Percentiles rank a stretch among this genome's conserved stretches.
Conservation (phyloP, 139 green algal genomes). For the Chlamydomonas applanata region DNA sequence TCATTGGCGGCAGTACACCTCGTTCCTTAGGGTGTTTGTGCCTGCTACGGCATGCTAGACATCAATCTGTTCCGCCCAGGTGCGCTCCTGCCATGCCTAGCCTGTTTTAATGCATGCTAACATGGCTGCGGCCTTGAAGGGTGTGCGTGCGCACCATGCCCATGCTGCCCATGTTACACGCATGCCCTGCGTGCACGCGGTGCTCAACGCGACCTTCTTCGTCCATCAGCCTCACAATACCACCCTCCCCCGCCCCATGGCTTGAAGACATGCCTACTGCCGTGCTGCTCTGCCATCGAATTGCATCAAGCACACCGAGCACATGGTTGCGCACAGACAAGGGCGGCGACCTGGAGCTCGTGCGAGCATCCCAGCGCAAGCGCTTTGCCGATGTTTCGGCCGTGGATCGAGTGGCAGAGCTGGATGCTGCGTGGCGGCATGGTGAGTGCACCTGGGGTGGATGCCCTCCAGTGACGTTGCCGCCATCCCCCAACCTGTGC, state of each 20-base stretch:
- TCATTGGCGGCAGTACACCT: neutral
- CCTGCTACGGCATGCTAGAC: slow-evolving; percentile 74
- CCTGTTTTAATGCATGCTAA: no score
- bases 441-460: slow-evolving; percentile 41
- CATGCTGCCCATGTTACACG: no score
- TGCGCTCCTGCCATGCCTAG: no score
- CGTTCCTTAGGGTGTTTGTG: neutral
- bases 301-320: no score
- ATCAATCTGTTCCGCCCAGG: slow-evolving; percentile 89
- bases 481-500: no score
- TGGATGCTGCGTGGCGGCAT: slow-evolving; percentile 81
- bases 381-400: slow-evolving; percentile 72
- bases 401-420: slow-evolving; percentile 87
- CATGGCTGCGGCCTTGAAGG: no score
- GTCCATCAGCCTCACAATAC: no score
- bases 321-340: slow-evolving; percentile 73
- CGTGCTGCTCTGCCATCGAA: no score
- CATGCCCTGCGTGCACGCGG: neutral
- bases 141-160: neutral
- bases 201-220: no score
- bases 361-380: slow-evolving; percentile 82
- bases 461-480: neutral
- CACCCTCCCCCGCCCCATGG: no score
- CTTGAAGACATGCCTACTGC: no score
- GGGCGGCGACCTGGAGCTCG: slow-evolving; percentile 83